These are phyloP conservation scores for Fusarium globosum DNA, from an alignment of 2,329 filamentous ascomycete species.

Conservation along the genomic window DNA sequence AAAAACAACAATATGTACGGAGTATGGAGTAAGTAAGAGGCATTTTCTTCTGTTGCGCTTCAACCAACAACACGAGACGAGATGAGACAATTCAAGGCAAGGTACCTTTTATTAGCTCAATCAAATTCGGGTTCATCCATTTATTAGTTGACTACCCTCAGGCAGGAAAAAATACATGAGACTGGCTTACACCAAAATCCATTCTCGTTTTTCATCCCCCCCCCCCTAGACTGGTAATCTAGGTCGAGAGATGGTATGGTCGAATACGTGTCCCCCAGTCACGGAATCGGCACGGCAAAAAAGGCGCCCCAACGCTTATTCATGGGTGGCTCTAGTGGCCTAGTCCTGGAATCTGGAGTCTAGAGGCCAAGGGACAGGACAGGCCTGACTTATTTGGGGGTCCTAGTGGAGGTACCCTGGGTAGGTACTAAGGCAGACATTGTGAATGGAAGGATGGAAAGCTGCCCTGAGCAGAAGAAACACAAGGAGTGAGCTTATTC, in stretches of 20 bases:
- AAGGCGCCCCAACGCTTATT: constrained; percentile 30
- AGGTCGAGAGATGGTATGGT: constrained; percentile 1
- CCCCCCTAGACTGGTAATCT: not conserved
- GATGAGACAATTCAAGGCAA: not conserved
- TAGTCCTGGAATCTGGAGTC: not conserved
- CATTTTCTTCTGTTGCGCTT: constrained; percentile 6
- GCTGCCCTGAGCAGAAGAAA: constrained; percentile 8
- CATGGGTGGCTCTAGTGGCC: constrained; percentile 9
- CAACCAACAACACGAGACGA: not conserved
- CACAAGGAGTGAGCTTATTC: constrained; percentile 11
- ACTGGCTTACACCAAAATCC: no score
- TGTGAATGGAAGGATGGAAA: not conserved
- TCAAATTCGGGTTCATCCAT: not conserved
- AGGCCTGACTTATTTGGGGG: not conserved
- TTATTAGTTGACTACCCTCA: not conserved
- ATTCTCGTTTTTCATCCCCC: no score
- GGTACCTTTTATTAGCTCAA: constrained; percentile 1
- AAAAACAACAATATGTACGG: not conserved
- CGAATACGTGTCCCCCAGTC: constrained; percentile 28
- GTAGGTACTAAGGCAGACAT: not conserved
- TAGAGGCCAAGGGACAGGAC: not conserved
- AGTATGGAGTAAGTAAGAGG: not conserved
- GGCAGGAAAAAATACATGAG: no score
- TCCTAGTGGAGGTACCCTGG: not conserved
- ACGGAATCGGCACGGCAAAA: constrained; percentile 35